A percentile compares a stretch with the other conserved stretches of the same genome.
Conservation (phyloP, 495 filamentous ascomycete genomes). For the Xylaria flabelliformis region DNA sequence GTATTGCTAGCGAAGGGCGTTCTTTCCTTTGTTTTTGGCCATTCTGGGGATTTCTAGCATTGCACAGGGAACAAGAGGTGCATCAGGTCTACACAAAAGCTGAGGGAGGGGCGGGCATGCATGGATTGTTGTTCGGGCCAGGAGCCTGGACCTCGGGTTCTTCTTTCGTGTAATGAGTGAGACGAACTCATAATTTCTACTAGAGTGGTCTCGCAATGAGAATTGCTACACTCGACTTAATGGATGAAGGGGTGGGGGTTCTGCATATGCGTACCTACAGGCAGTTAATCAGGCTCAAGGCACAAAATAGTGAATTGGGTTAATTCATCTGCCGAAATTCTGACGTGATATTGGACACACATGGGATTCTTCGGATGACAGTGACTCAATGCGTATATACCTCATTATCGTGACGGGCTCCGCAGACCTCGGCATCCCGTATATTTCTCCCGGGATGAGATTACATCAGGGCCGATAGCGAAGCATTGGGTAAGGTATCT, state of each 20-base stretch:
- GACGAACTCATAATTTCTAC: constrained; percentile 30
- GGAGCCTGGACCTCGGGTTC: constrained; percentile 21
- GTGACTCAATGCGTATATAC: background rate
- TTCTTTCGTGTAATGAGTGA: constrained; percentile 28
- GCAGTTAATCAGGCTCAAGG: background rate
- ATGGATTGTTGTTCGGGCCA: constrained; percentile 30
- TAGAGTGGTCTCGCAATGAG: constrained; percentile 29
- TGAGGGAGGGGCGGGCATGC: constrained; percentile 32
- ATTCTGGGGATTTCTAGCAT: constrained; percentile 37
- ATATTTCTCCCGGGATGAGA: background rate
- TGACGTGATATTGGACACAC: constrained; percentile 3
- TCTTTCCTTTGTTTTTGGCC: constrained; percentile 31
- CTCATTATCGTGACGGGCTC: background rate
- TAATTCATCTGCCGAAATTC: constrained; percentile 2
- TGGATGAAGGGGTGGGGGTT: background rate
- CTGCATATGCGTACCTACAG: background rate
- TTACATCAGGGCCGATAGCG: background rate
- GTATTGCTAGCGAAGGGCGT: constrained; percentile 36
- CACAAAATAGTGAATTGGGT: constrained; percentile 12
- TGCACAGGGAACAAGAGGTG: constrained; percentile 35
- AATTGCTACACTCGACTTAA: constrained; percentile 18
- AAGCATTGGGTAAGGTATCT: background rate
- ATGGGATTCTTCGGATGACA: constrained; percentile 6
- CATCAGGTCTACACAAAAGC: constrained; percentile 45
- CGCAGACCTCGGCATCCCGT: background rate